phyloP scores from a whole-genome alignment of 305 asterid genomes.

The Solanum aculeatissimum region DNA sequence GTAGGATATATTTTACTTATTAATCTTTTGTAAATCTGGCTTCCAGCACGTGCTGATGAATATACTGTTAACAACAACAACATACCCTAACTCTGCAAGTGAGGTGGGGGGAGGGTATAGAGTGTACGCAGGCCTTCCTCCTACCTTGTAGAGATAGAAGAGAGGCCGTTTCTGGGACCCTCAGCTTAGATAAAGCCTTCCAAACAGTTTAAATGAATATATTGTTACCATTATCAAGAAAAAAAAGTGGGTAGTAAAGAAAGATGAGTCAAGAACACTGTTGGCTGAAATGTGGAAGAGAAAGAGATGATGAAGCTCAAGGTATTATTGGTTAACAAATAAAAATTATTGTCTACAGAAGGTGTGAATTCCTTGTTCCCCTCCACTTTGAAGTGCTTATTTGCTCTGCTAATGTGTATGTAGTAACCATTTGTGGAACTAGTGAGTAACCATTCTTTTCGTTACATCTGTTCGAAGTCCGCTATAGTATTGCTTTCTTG shows the following conservation, averaged over 20 bases:
- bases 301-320: not conserved
- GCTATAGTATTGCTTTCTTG: not conserved
- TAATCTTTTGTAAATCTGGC: not conserved
- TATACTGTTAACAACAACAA: not conserved
- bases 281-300: not conserved
- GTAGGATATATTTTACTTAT: not conserved
- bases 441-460: not conserved
- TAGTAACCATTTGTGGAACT: not conserved
- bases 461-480: not conserved
- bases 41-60: not conserved
- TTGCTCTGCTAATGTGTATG: not conserved
- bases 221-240: not conserved
- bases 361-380: not conserved
- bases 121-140: not conserved
- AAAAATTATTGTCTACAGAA: not conserved
- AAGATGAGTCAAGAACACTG: not conserved
- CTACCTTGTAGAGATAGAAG: not conserved
- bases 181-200: not conserved
- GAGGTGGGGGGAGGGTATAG: not conserved
- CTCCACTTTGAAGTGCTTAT: not conserved
- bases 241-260: not conserved
- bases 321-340: not conserved
- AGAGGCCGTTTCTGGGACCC: not conserved
- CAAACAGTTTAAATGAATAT: not conserved
- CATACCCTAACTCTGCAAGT: not conserved